A percentile compares a stretch with the other conserved stretches of the same genome.
These are phyloP conservation scores for Kodamaea nitidulidarum DNA, from an alignment of 805 yeast genomes.

Conservation along the genomic window DNA sequence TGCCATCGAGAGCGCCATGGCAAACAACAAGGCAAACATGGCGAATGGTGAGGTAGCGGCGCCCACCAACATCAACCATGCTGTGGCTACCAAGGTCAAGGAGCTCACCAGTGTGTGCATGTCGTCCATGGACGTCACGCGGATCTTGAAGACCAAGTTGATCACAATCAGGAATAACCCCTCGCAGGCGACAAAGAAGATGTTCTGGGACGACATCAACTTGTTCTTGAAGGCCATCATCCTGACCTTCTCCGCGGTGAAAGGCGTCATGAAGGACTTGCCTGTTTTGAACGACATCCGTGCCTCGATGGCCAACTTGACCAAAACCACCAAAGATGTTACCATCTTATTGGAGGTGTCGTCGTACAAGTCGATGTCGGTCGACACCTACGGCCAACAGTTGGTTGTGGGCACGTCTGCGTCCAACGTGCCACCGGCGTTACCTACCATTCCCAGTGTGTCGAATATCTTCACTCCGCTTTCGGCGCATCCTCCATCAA, in stretches of 20 bases:
- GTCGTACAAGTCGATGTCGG: conserved; percentile 28
- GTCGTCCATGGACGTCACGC: conserved; percentile 77
- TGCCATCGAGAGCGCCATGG: conserved; percentile 47
- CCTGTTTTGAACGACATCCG: conserved; percentile 77
- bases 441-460: conserved; percentile 28
- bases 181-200: conserved; percentile 48
- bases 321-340: conserved; percentile 87
- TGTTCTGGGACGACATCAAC: conserved; percentile 83
- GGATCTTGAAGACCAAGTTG: conserved; percentile 55
- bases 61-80: conserved; percentile 25
- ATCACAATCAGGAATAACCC: conserved; percentile 46
- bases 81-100: conserved; percentile 59
- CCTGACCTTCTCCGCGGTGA: conserved; percentile 77
- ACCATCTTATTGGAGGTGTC: conserved; percentile 72
- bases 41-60: background rate
- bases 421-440: conserved; percentile 20
- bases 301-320: conserved; percentile 72
- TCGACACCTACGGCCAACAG: conserved; percentile 14
- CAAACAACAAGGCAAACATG: conserved; percentile 1
- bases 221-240: conserved; percentile 78
- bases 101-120: conserved; percentile 77
- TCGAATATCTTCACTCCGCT: conserved; percentile 31
- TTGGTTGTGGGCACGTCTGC: conserved; percentile 6
- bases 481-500: conserved; percentile 22
- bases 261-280: conserved; percentile 74